phyloP scores from a whole-genome alignment of 2,329 filamentous ascomycete genomes.

The Sodiomyces alkalinus region DNA sequence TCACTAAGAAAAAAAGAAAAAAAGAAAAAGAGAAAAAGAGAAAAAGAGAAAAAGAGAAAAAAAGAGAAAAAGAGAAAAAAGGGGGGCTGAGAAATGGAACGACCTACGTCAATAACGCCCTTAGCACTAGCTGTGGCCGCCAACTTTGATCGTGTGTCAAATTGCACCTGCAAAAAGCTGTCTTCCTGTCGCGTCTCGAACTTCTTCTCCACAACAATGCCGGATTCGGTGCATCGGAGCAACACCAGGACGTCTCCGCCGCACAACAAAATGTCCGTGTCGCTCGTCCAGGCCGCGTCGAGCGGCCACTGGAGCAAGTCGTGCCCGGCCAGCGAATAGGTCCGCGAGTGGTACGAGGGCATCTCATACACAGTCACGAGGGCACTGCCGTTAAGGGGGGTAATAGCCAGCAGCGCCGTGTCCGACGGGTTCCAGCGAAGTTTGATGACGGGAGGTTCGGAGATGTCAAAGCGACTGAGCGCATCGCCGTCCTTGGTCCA shows the following conservation, averaged over 20 bases:
- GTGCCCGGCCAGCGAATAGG: slow-evolving; percentile 31
- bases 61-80: too few relatives aligned
- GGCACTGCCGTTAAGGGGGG: slow-evolving; percentile 36
- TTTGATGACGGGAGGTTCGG: slow-evolving; percentile 46
- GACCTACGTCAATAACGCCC: slow-evolving; percentile 44
- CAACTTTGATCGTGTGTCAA: slow-evolving; percentile 35
- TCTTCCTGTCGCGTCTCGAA: slow-evolving; percentile 40
- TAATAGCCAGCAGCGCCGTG: slow-evolving; percentile 39
- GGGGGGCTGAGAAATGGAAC: too few relatives aligned
- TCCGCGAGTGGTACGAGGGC: slow-evolving; percentile 10
- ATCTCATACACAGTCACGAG: slow-evolving; percentile 40
- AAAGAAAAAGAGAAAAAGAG: too few relatives aligned
- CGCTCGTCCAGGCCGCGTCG: slow-evolving; percentile 45
- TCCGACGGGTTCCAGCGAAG: slow-evolving; percentile 44
- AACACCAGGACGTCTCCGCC: slow-evolving; percentile 38
- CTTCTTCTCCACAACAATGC: slow-evolving; percentile 29
- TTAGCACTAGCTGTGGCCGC: slow-evolving; percentile 45
- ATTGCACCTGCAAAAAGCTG: slow-evolving; percentile 38
- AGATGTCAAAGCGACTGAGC: slow-evolving; percentile 37
- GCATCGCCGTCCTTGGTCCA: slow-evolving; percentile 38
- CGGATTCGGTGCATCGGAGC: slow-evolving; percentile 29
- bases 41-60: too few relatives aligned
- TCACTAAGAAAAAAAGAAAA: too few relatives aligned
- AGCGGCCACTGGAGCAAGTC: slow-evolving; percentile 34
- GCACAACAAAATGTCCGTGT: slow-evolving; percentile 42